These are phyloP conservation scores for Furculomyces boomerangus DNA, from an alignment of 371 early-diverging fungal species.

Conservation along the genomic window DNA sequence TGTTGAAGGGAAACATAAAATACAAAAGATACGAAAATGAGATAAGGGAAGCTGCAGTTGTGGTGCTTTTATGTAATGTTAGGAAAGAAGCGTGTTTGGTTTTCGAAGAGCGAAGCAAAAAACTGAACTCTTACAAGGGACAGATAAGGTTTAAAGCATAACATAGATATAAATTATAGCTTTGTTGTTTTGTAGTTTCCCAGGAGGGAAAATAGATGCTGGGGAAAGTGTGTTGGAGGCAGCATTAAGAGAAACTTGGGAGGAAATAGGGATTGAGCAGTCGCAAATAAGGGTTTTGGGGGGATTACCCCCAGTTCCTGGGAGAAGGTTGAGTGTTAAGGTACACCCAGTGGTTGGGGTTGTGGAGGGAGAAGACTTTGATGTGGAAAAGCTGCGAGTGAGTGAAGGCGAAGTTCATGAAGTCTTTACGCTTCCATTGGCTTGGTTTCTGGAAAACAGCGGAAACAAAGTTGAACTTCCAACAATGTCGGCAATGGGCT, in stretches of 20 bases:
- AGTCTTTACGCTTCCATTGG: conserved; percentile 49
- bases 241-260: conserved; percentile 64
- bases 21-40: not conserved
- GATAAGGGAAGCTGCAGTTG: conserved; percentile 12
- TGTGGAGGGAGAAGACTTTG: conserved; percentile 22
- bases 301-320: conserved; percentile 39
- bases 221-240: conserved; percentile 39
- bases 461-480: conserved; percentile 9
- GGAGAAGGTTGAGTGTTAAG: conserved; percentile 34
- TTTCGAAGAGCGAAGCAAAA: conserved; percentile 56
- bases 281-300: conserved; percentile 43
- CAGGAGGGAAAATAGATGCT: conserved; percentile 55
- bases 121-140: conserved; percentile 54
- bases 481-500: not conserved
- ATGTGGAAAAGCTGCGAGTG: conserved; percentile 21
- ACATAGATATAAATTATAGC: too few relatives aligned
- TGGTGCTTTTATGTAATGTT: conserved; percentile 41
- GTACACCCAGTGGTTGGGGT: conserved; percentile 61
- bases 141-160: too few relatives aligned
- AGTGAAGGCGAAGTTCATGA: conserved; percentile 51
- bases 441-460: conserved; percentile 33
- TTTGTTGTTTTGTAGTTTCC: too few relatives aligned
- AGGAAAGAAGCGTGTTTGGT: conserved; percentile 46
- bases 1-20: too few relatives aligned
- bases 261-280: conserved; percentile 53